phyloP scores from a whole-genome alignment of 169 alveolate genomes.

The Plasmodium ovale region DNA sequence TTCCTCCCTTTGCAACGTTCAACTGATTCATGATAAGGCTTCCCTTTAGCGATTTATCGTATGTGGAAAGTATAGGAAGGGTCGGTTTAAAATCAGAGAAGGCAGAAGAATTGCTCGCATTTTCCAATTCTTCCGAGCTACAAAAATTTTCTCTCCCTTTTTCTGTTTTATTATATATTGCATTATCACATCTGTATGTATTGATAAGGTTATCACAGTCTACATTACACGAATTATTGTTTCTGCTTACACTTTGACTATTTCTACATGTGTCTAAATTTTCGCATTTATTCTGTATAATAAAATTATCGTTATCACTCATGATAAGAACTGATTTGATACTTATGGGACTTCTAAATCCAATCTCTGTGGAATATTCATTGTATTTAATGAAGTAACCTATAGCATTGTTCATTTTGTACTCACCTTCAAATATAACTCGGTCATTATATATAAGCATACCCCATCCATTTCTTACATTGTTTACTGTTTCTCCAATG shows the following conservation, averaged over 20 bases:
- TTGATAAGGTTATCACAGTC: background rate
- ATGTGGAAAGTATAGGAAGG: background rate
- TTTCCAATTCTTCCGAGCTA: background rate
- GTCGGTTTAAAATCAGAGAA: background rate
- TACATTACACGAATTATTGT: background rate
- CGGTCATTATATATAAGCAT: constrained; percentile 76
- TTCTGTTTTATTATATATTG: background rate
- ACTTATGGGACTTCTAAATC: constrained; percentile 74
- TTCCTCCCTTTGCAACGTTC: too few relatives aligned
- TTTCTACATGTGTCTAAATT: constrained; percentile 10
- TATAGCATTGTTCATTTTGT: constrained; percentile 77
- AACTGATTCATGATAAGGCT: background rate
- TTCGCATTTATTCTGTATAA: constrained; percentile 55
- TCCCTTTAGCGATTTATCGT: background rate
- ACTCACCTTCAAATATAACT: constrained; percentile 81
- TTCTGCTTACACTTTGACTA: background rate
- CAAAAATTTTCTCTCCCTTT: background rate
- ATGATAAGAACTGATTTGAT: constrained; percentile 60
- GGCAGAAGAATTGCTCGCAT: background rate
- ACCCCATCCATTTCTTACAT: constrained; percentile 83
- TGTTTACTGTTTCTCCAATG: constrained; percentile 79
- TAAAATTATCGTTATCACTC: constrained; percentile 73
- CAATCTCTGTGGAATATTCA: constrained; percentile 77
- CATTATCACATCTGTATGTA: too few relatives aligned
- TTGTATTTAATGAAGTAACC: constrained; percentile 77